Base-by-base conservation (phyloP, 192 early-diverging fungal genomes). In the Backusella tuberculispora region DNA sequence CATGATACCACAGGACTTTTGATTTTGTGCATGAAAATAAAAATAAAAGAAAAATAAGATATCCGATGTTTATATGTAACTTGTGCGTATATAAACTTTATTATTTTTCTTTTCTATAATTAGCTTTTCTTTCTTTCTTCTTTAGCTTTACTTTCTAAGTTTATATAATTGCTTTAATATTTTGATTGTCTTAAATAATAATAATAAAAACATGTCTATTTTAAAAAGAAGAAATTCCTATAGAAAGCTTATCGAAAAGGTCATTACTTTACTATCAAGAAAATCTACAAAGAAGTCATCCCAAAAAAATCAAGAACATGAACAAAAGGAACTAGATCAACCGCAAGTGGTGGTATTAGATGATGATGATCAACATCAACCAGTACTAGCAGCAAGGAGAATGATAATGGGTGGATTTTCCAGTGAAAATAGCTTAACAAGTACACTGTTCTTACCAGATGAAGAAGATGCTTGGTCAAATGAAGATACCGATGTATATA, bases 391-490 rank as follows among this genome's bases (percentile, higher is more conserved):
- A 34, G 29, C 29, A 34, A 34, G 29, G 29, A 2, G 29, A 34
- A 46, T 60, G 53, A 60, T 24, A 60, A 26, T 19, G 26, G 24
- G 53, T 26, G 9, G 21, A 26, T 60, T 60, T 12, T 60, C 53
- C 4, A 60, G 53, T 13, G 53, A 21, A 60, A 60, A 60, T 24
- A 60, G 53, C 5, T n/a, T 60, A 21, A 60, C 53, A 26, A 60
- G 53, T 26, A 60, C 53, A 26, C 53, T 60, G 0, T 60, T 60
- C 53, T 60, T 60, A 5, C 53, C 53, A 8, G 53, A 26, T 60
- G 53, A 60, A 24, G 53, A 60, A 26, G 53, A 60, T 26, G 21
- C 53, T 60, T 60, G 53, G 53, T 60, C 53, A 60, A 60, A 60
- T 7, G 21, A 24, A 24, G 53, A 24, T 50, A 50, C n/a, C n/a